phyloP scores from a whole-genome alignment of 2,329 filamentous ascomycete species.

The Cladosporium halotolerans region DNA sequence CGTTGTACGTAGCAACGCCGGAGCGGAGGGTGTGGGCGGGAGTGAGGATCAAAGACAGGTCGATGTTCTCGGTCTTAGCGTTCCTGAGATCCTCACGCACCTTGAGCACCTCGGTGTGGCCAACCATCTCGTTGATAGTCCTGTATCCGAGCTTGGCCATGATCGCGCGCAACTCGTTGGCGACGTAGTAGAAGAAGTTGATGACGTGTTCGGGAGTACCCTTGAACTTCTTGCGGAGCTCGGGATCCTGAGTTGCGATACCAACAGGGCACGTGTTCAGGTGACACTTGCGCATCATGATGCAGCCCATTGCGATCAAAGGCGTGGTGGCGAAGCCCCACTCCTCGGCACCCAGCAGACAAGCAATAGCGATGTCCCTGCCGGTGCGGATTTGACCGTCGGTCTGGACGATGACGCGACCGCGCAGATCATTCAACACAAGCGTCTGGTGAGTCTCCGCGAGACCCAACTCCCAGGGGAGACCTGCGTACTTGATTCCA shows the following conservation, averaged over 20 bases:
- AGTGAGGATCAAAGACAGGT: constrained; percentile 84
- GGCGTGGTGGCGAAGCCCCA: constrained; percentile 95
- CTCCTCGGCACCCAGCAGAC: constrained; percentile 93
- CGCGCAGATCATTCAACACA: constrained; percentile 90
- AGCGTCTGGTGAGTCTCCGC: constrained; percentile 96
- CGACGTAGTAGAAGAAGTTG: constrained; percentile 98
- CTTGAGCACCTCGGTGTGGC: constrained; percentile 77
- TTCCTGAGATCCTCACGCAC: constrained; percentile 84
- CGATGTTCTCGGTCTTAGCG: constrained; percentile 85
- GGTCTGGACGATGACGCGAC: constrained; percentile 91
- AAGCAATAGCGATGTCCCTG: constrained; percentile 88
- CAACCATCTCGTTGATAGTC: constrained; percentile 96
- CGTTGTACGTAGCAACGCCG: constrained; percentile 93
- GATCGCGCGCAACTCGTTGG: constrained; percentile 91
- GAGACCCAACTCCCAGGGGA: constrained; percentile 93
- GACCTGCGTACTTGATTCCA: constrained; percentile 95
- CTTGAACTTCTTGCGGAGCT: constrained; percentile 85
- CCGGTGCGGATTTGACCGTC: constrained; percentile 91
- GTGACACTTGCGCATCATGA: constrained; percentile 82
- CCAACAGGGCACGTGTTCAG: constrained; percentile 80
- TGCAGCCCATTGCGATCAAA: constrained; percentile 92
- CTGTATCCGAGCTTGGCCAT: constrained; percentile 95
- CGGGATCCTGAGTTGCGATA: constrained; percentile 93
- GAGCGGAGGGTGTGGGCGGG: constrained; percentile 93
- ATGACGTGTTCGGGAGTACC: constrained; percentile 94